Percentiles rank a stretch among this genome's conserved stretches.
Evolutionary conservation across 1,284 basidiomycete genomes (phyloP).

Genomic region (Cutaneotrichosporon daszewskae): DNA sequence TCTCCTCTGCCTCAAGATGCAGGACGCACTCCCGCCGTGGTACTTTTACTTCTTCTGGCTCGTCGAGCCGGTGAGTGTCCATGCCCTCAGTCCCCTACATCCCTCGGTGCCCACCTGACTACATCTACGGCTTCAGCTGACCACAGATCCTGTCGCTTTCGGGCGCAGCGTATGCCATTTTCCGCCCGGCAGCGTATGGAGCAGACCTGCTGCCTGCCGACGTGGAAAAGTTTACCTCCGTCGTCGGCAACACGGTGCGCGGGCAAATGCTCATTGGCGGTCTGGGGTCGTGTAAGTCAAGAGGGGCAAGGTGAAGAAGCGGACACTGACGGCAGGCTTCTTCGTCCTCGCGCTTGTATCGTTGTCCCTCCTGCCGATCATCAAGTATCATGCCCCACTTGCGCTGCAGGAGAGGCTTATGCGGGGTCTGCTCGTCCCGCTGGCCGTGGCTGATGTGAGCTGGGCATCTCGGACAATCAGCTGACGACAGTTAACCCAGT

Average conservation of each 20-base stretch:
- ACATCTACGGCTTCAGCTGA: background rate
- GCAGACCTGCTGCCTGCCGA: slow-evolving; percentile 31
- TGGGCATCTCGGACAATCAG: background rate
- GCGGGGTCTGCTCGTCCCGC: slow-evolving; percentile 34
- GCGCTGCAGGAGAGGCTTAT: slow-evolving; percentile 35
- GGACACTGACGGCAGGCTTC: slow-evolving; percentile 37
- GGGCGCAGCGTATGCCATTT: slow-evolving; percentile 43
- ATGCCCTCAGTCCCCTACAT: background rate
- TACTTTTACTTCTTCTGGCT: slow-evolving; percentile 42
- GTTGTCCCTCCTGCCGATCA: slow-evolving; percentile 35
- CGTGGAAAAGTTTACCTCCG: slow-evolving; percentile 22
- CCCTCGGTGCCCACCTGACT: background rate
- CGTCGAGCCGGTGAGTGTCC: slow-evolving; percentile 30
- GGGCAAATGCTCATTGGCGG: slow-evolving; percentile 40
- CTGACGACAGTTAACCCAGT: slow-evolving; percentile 12
- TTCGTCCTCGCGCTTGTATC: slow-evolving; percentile 46
- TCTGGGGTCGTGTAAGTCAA: slow-evolving; percentile 45
- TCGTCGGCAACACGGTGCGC: slow-evolving; percentile 27
- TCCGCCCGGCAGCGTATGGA: slow-evolving; percentile 37
- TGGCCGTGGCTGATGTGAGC: slow-evolving; percentile 46
- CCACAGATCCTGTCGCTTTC: slow-evolving; percentile 35
- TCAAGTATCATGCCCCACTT: slow-evolving; percentile 17
- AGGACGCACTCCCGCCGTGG: slow-evolving; percentile 20
- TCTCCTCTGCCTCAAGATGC: too few species aligned
- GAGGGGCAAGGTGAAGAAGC: too few species aligned